Conservation (phyloP, 2,329 filamentous ascomycete genomes). For the Aspergillus fischeri region DNA sequence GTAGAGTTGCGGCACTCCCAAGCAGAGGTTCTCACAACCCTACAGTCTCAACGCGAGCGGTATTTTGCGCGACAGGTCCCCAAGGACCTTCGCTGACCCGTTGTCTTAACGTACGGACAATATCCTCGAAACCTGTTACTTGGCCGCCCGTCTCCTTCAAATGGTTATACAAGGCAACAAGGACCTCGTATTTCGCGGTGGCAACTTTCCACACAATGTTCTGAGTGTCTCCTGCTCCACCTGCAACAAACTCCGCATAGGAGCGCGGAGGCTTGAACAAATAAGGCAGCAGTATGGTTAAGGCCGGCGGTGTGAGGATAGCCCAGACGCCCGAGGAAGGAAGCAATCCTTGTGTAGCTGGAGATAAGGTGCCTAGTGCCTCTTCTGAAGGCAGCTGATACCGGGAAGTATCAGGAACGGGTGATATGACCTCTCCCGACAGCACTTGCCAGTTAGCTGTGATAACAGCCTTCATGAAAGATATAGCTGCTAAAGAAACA, state of each 20-base stretch:
- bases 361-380: slow-evolving; percentile 33
- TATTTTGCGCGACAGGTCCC: slow-evolving; percentile 31
- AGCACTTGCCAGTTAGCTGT: slow-evolving; percentile 52
- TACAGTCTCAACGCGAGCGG: slow-evolving; percentile 34
- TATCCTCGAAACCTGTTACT: slow-evolving; percentile 36
- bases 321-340: slow-evolving; percentile 47
- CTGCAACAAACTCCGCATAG: slow-evolving; percentile 55
- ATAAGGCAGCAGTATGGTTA: slow-evolving; percentile 51
- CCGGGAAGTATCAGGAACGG: slow-evolving; percentile 18
- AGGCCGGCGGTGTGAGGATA: slow-evolving; percentile 49
- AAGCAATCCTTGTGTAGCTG: slow-evolving; percentile 32
- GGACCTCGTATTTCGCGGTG: slow-evolving; percentile 53
- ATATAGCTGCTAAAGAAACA: slow-evolving; percentile 52
- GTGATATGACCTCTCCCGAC: slow-evolving; percentile 24
- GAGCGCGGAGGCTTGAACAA: slow-evolving; percentile 54
- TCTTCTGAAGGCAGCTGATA: slow-evolving; percentile 41
- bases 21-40: slow-evolving; percentile 21
- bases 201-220: slow-evolving; percentile 56
- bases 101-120: slow-evolving; percentile 36
- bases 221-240: slow-evolving; percentile 53
- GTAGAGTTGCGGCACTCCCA: background rate
- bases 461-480: slow-evolving; percentile 49
- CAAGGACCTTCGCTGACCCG: slow-evolving; percentile 41
- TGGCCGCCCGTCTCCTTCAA: slow-evolving; percentile 37
- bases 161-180: slow-evolving; percentile 46